phyloP scores from a whole-genome alignment of 2,329 filamentous ascomycete genomes.

The Conoideocrella luteorostrata region DNA sequence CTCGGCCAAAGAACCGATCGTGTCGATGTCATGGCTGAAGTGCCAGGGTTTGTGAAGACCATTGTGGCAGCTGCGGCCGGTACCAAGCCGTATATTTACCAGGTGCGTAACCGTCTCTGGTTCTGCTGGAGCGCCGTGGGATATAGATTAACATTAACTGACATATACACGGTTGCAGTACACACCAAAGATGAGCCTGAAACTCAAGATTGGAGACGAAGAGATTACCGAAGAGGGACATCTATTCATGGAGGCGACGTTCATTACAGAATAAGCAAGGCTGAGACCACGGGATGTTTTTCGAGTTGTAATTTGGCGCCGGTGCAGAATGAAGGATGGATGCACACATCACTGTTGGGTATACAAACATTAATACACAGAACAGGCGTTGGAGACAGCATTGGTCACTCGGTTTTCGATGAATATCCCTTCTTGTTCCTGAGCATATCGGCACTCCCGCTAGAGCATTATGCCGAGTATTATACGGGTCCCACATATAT shows the following conservation, averaged over 20 bases:
- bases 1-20: constrained; percentile 65
- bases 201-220: constrained; percentile 78
- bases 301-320: too few relatives aligned
- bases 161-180: constrained; percentile 48
- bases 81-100: constrained; percentile 96
- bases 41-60: constrained; percentile 91
- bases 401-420: constrained; percentile 20
- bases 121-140: background rate
- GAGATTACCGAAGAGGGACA: constrained; percentile 71
- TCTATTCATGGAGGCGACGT: constrained; percentile 88
- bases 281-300: too few relatives aligned
- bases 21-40: constrained; percentile 93
- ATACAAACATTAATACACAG: constrained; percentile 9
- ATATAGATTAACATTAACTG: background rate
- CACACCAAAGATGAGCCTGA: constrained; percentile 62
- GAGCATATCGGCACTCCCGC: constrained; percentile 7
- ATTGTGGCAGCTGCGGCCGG: constrained; percentile 84
- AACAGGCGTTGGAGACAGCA: constrained; percentile 19
- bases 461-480: constrained; percentile 3
- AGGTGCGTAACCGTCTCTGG: constrained; percentile 48
- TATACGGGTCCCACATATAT: constrained; percentile 2
- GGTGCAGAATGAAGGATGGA: constrained; percentile 7
- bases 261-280: constrained; percentile 61
- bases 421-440: constrained; percentile 9
- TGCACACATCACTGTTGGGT: constrained; percentile 13